Percentiles rank a stretch among this genome's conserved stretches.
Conservation (phyloP, 2,329 filamentous ascomycete genomes). For the Aciculosporium take region DNA sequence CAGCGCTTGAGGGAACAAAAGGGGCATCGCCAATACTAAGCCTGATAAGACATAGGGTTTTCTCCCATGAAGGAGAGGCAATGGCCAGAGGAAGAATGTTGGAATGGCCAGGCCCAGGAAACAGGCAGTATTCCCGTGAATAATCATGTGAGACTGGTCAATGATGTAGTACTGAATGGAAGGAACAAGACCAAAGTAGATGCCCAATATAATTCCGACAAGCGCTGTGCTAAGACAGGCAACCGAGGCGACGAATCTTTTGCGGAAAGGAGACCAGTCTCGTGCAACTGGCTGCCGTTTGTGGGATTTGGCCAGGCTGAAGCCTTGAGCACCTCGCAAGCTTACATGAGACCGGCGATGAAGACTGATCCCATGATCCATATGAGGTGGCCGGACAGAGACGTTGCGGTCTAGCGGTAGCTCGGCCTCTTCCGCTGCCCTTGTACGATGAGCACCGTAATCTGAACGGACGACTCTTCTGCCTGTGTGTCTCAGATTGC, state of each 20-base stretch:
- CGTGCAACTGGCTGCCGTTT: constrained; percentile 53
- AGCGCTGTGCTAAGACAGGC: constrained; percentile 61
- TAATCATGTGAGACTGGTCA: constrained; percentile 50
- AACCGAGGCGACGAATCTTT: constrained; percentile 52
- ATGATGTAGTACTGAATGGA: constrained; percentile 64
- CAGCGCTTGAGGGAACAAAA: constrained; percentile 64
- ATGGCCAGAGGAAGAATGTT: constrained; percentile 57
- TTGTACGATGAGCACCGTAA: neutral
- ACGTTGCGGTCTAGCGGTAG: constrained; percentile 15
- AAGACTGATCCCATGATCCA: constrained; percentile 27
- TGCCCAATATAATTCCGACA: constrained; percentile 55
- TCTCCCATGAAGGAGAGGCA: constrained; percentile 60
- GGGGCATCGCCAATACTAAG: constrained; percentile 53
- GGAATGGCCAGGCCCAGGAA: constrained; percentile 58
- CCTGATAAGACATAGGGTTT: constrained; percentile 63
- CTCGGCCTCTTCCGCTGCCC: constrained; percentile 9
- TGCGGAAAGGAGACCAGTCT: constrained; percentile 54
- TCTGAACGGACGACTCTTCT: neutral
- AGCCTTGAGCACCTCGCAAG: constrained; percentile 32
- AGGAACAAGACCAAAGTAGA: constrained; percentile 68
- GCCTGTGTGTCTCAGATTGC: neutral
- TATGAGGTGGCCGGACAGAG: constrained; percentile 13
- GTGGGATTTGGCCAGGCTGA: constrained; percentile 39
- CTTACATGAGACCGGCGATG: constrained; percentile 40
- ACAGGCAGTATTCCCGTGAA: constrained; percentile 60